phyloP scores from a whole-genome alignment of 768 basidiomycete species.

The Boletus barrowsii region DNA sequence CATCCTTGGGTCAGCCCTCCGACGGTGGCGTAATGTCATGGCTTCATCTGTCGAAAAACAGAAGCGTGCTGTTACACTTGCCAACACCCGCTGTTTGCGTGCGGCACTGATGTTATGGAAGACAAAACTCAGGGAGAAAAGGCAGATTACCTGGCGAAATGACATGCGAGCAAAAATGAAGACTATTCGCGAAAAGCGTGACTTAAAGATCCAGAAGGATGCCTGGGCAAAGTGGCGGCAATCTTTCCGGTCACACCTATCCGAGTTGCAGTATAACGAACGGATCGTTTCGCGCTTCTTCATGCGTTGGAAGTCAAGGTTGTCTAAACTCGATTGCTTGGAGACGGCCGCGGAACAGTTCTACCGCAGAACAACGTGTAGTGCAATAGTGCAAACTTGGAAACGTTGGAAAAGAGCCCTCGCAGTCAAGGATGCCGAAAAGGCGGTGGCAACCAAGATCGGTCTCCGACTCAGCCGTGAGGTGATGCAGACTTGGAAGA shows the following conservation, averaged over 20 bases:
- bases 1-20: conserved; percentile 54
- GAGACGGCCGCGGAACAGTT: conserved; percentile 52
- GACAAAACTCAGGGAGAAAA: conserved; percentile 47
- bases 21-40: conserved; percentile 55
- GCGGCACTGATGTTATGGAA: conserved; percentile 52
- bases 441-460: conserved; percentile 41
- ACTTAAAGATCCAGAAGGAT: conserved; percentile 50
- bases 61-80: conserved; percentile 41
- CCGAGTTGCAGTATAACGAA: conserved; percentile 49
- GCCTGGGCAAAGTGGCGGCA: conserved; percentile 70
- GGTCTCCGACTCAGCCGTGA: conserved; percentile 47
- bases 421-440: conserved; percentile 45
- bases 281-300: conserved; percentile 44
- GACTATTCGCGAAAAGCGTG: conserved; percentile 52
- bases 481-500: conserved; percentile 56
- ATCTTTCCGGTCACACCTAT: conserved; percentile 46
- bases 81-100: conserved; percentile 44
- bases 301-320: conserved; percentile 49
- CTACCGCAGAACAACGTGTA: conserved; percentile 36
- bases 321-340: conserved; percentile 41
- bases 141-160: conserved; percentile 58
- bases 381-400: conserved; percentile 44
- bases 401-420: conserved; percentile 52
- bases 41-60: conserved; percentile 37
- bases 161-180: conserved; percentile 75